A percentile compares a stretch with the other conserved stretches of the same genome.
These are phyloP conservation scores for Podaxis mareebaensis DNA, from an alignment of 768 basidiomycete genomes.

Conservation along the genomic window DNA sequence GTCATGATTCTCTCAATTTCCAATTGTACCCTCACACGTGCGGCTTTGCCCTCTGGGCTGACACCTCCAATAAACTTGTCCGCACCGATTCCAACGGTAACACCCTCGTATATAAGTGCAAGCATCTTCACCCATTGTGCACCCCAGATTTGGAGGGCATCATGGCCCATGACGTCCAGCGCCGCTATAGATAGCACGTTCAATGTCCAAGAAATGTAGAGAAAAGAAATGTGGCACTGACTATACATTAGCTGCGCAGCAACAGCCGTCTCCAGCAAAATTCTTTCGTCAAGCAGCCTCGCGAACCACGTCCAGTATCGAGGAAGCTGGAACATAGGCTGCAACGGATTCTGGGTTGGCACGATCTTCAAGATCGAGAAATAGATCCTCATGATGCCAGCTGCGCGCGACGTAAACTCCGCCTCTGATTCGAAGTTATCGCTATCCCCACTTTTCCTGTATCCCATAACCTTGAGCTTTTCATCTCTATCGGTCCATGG, in stretches of 20 bases:
- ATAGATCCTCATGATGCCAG: conserved; percentile 86
- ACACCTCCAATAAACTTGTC: conserved; percentile 18
- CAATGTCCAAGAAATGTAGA: conserved; percentile 10
- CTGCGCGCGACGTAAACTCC: conserved; percentile 67
- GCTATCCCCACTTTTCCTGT: conserved; percentile 38
- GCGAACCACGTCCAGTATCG: conserved; percentile 75
- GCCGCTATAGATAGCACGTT: conserved; percentile 46
- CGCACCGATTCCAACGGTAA: conserved; percentile 43
- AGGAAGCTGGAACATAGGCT: conserved; percentile 58
- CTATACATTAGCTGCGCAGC: conserved; percentile 71
- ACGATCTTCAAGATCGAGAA: conserved; percentile 63
- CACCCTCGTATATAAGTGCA: conserved; percentile 61
- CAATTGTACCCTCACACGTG: conserved; percentile 19
- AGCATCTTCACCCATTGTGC: conserved; percentile 78
- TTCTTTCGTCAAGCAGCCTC: conserved; percentile 53
- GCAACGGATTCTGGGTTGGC: conserved; percentile 41
- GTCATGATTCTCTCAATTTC: conserved; percentile 20
- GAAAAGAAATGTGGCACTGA: conserved; percentile 33
- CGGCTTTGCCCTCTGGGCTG: conserved; percentile 17
- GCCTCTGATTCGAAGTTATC: conserved; percentile 53
- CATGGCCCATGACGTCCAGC: conserved; percentile 66
- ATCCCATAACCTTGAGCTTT: conserved; percentile 57
- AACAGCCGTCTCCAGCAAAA: conserved; percentile 55
- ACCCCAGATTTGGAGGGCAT: conserved; percentile 69
- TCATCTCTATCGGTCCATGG: conserved; percentile 43